Percentiles rank a stretch among this genome's conserved stretches.
Evolutionary conservation across 1,284 basidiomycete genomes (phyloP).

Genomic region (Ceratobasidium sp.): DNA sequence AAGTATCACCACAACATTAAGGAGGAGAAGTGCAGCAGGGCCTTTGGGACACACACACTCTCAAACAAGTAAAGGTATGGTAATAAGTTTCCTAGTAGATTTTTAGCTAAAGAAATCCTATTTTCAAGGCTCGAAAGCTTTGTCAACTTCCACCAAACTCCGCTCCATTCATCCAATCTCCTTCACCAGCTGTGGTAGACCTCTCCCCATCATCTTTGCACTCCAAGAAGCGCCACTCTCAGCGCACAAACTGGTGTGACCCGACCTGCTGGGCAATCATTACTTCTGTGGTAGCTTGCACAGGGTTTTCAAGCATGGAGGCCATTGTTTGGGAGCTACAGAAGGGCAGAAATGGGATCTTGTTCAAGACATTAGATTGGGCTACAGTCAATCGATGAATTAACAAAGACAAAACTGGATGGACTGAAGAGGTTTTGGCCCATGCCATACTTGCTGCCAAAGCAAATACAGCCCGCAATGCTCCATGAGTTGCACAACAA

Average conservation of each 20-base stretch:
- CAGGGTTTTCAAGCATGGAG: constrained; percentile 1
- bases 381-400: constrained; percentile 4
- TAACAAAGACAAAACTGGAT: constrained; percentile 15
- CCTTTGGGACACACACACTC: neutral
- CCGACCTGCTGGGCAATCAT: constrained; percentile 7
- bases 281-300: neutral
- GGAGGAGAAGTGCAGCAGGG: neutral
- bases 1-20: no score
- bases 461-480: neutral
- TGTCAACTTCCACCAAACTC: constrained; percentile 1
- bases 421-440: neutral
- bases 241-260: constrained; percentile 4
- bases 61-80: neutral
- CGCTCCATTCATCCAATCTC: neutral
- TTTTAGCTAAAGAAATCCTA: no score
- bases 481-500: neutral
- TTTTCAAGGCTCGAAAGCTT: no score
- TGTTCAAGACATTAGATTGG: constrained; percentile 20
- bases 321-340: constrained; percentile 15
- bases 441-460: neutral
- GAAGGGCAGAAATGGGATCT: neutral
- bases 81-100: no score
- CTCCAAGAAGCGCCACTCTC: constrained; percentile 5
- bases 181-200: neutral
- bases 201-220: constrained; percentile 9